Conservation (phyloP, 345 rosid genomes). For the Citrus trifoliata region DNA sequence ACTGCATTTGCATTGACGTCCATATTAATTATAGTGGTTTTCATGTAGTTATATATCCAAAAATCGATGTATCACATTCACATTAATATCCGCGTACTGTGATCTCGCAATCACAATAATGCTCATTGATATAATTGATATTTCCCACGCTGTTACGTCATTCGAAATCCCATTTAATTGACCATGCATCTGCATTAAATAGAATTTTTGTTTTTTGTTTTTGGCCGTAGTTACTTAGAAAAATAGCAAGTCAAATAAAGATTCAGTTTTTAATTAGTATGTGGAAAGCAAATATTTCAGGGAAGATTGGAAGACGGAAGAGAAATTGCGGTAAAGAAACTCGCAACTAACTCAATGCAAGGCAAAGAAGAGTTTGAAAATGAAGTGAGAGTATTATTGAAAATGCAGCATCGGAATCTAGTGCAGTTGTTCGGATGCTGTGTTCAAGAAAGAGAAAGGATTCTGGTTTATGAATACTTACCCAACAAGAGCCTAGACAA, state of each 20-base stretch:
- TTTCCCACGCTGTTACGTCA: background rate
- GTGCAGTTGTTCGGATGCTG: constrained; percentile 10
- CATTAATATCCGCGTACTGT: background rate
- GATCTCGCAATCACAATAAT: too few species aligned
- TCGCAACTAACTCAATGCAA: background rate
- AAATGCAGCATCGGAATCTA: constrained; percentile 15
- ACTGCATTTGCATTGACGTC: background rate
- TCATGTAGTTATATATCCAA: background rate
- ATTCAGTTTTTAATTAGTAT: background rate
- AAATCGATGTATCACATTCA: too few species aligned
- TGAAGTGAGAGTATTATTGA: background rate
- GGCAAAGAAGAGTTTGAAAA: constrained; percentile 11
- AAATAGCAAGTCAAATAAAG: too few species aligned
- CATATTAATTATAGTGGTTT: too few species aligned
- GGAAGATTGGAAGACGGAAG: constrained; percentile 1
- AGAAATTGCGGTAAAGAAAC: constrained; percentile 7
- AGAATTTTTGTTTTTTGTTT: too few species aligned
- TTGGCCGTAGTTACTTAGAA: background rate
- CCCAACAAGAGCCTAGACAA: constrained; percentile 17
- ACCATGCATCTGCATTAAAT: background rate
- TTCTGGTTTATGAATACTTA: constrained; percentile 12
- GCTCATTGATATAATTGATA: too few species aligned
- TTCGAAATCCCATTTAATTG: background rate
- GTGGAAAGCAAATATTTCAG: background rate
- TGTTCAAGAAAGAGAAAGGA: constrained; percentile 6